phyloP scores from a whole-genome alignment of 2,329 filamentous ascomycete genomes.

The Fusarium hainanense region DNA sequence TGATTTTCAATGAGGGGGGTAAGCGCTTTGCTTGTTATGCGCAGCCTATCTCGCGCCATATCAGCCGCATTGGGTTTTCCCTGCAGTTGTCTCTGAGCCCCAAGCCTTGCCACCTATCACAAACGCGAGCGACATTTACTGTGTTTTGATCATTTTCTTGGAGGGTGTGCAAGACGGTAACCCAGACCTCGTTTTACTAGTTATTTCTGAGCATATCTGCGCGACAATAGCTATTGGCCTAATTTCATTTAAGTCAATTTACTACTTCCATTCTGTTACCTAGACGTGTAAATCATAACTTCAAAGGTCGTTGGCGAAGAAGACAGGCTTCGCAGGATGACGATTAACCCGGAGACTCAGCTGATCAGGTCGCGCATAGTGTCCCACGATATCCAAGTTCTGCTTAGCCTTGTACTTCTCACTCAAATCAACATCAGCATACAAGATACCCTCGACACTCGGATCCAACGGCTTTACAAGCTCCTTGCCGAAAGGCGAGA shows the following conservation, averaged over 20 bases:
- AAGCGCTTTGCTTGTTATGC: neutral
- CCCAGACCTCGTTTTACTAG: too few species aligned
- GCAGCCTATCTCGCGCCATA: neutral
- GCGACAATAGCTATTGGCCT: too few species aligned
- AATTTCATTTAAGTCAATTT: too few species aligned
- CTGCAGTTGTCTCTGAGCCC: too few species aligned
- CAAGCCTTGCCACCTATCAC: neutral
- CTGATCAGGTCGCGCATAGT: constrained; percentile 53
- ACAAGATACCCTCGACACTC: constrained; percentile 51
- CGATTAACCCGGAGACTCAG: constrained; percentile 47
- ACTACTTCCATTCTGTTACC: neutral
- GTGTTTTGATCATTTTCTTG: fast-evolving
- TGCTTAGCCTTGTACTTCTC: constrained; percentile 38
- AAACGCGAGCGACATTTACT: too few species aligned
- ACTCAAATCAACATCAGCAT: constrained; percentile 52
- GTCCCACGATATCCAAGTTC: constrained; percentile 52
- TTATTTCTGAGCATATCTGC: too few species aligned
- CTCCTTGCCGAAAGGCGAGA: constrained; percentile 47
- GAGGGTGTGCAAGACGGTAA: too few species aligned
- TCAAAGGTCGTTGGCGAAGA: constrained; percentile 12
- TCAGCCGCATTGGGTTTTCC: too few species aligned
- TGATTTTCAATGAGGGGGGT: neutral
- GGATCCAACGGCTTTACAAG: constrained; percentile 43
- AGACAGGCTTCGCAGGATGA: constrained; percentile 8
- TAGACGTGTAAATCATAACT: fast-evolving